Percentiles rank a stretch among this genome's conserved stretches.
Evolutionary conservation across 768 basidiomycete genomes (phyloP).

Genomic region (Hygrophorus russula): DNA sequence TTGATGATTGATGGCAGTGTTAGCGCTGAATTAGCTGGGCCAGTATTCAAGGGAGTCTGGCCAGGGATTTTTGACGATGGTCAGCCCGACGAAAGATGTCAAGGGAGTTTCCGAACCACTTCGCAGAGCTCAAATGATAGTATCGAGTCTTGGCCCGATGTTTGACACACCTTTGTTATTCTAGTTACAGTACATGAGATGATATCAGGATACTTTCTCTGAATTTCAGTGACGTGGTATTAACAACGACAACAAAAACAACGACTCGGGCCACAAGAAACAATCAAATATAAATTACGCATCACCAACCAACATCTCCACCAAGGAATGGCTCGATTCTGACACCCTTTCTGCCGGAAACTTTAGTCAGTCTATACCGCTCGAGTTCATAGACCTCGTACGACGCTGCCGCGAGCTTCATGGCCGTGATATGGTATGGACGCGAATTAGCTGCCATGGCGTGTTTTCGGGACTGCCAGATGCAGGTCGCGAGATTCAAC

Average conservation of each 20-base stretch:
- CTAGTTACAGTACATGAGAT: background rate
- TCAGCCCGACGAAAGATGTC: background rate
- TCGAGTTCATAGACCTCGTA: conserved; percentile 77
- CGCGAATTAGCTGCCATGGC: conserved; percentile 72
- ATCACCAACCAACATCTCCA: conserved; percentile 64
- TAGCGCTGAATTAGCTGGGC: background rate
- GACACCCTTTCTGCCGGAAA: conserved; percentile 43
- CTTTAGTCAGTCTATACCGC: conserved; percentile 63
- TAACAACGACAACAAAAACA: background rate
- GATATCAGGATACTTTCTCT: background rate
- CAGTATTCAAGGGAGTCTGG: background rate
- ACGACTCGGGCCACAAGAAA: background rate
- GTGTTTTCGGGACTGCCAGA: conserved; percentile 85
- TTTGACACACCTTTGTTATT: conserved; percentile 1
- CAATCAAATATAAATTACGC: background rate
- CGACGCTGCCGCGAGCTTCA: conserved; percentile 63
- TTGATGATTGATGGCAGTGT: background rate
- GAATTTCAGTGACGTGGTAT: background rate
- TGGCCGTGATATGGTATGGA: conserved; percentile 75
- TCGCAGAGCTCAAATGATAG: conserved; percentile 23
- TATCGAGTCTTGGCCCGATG: conserved; percentile 25
- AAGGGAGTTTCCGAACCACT: background rate
- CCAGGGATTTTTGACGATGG: background rate
- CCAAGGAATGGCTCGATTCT: conserved; percentile 48
- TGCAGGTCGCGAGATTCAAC: conserved; percentile 88